A percentile compares a stretch with the other conserved stretches of the same genome.
Evolutionary conservation across 495 filamentous ascomycete species (phyloP).

Genomic region (Xylaria cubensis): DNA sequence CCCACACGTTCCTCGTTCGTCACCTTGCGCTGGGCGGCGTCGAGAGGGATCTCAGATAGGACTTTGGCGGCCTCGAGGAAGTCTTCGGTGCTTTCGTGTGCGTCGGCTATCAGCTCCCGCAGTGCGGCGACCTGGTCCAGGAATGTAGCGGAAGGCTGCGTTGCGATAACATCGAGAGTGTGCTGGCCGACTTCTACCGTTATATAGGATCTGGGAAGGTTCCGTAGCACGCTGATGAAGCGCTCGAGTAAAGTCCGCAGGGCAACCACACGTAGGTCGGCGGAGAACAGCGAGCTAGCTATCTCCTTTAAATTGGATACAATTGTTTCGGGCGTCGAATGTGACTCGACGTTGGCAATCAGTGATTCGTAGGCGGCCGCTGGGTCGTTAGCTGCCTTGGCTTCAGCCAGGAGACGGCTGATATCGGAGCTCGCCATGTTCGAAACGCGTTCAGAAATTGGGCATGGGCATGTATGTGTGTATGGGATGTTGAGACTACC

Average conservation of each 20-base stretch:
- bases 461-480: background rate
- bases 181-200: conserved; percentile 74
- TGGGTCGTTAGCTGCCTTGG: conserved; percentile 61
- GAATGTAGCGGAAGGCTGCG: conserved; percentile 62
- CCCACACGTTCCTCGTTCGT: conserved; percentile 76
- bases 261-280: conserved; percentile 72
- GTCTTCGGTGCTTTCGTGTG: conserved; percentile 83
- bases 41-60: conserved; percentile 84
- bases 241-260: conserved; percentile 72
- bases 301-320: conserved; percentile 72
- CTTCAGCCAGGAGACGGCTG: conserved; percentile 60
- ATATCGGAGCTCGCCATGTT: conserved; percentile 25
- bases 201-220: conserved; percentile 61
- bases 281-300: conserved; percentile 71
- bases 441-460: background rate
- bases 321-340: conserved; percentile 60
- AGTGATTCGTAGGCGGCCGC: conserved; percentile 69
- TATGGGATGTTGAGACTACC: background rate
- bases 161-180: conserved; percentile 68
- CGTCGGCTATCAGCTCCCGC: conserved; percentile 80
- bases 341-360: conserved; percentile 66
- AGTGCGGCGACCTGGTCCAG: conserved; percentile 87
- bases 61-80: conserved; percentile 76
- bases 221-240: conserved; percentile 66
- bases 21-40: conserved; percentile 83